phyloP scores from a whole-genome alignment of 257 asterid species.

The Ocimum tenuiflorum region DNA sequence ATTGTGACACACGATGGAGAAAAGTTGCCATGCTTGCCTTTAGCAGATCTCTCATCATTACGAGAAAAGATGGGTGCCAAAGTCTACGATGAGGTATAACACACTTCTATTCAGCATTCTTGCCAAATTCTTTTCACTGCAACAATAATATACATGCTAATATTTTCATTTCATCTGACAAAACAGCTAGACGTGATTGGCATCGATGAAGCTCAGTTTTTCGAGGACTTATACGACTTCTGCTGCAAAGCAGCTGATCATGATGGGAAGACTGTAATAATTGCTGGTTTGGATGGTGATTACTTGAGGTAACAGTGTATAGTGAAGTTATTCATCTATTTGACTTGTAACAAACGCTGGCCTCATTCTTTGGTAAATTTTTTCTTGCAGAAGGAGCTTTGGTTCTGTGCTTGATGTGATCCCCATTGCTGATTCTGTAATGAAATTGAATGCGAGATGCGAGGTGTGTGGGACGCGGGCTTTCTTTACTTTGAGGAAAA shows the following conservation, averaged over 20 bases:
- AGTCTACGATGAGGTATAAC: slow-evolving; percentile 67
- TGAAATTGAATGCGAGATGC: slow-evolving; percentile 70
- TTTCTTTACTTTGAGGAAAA: slow-evolving; percentile 77
- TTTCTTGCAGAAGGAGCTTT: slow-evolving; percentile 63
- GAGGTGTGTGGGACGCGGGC: slow-evolving; percentile 78
- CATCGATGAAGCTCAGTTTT: slow-evolving; percentile 93
- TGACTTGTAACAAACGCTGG: not conserved
- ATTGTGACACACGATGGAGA: slow-evolving; percentile 89
- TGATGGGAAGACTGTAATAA: slow-evolving; percentile 78
- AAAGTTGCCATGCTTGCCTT: slow-evolving; percentile 72
- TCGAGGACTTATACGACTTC: slow-evolving; percentile 75
- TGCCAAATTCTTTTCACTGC: not conserved
- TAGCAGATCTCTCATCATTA: slow-evolving; percentile 62
- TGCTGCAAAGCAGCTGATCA: slow-evolving; percentile 85
- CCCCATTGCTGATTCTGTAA: slow-evolving; percentile 80
- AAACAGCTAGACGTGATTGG: slow-evolving; percentile 76
- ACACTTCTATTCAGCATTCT: too few species aligned
- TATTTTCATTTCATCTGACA: not conserved
- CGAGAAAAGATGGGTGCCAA: slow-evolving; percentile 55
- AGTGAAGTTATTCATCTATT: not conserved
- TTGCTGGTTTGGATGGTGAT: slow-evolving; percentile 96
- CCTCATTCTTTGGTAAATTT: not conserved
- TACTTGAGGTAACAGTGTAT: slow-evolving; percentile 54
- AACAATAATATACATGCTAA: not conserved
- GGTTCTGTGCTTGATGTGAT: slow-evolving; percentile 78